Evolutionary conservation across 2,329 filamentous ascomycete genomes (phyloP).

Genomic region (Colletotrichum chrysophilum): DNA sequence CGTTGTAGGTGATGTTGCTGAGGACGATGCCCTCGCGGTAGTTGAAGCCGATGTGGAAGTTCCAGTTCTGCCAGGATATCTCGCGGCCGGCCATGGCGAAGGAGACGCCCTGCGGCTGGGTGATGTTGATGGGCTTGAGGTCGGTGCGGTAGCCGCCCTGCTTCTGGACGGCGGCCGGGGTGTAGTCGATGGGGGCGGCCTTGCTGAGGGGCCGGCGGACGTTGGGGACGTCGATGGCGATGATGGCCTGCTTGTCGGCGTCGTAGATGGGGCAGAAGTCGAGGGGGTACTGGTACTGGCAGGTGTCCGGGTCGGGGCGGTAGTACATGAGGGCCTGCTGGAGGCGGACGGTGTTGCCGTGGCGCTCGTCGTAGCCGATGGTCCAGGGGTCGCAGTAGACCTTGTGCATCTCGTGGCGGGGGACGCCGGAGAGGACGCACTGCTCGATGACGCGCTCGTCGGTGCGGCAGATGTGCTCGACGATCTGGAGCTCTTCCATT

Average conservation of each 20-base stretch:
- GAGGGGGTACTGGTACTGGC: slow-evolving; percentile 88
- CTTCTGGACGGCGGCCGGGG: slow-evolving; percentile 73
- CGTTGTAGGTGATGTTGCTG: slow-evolving; percentile 88
- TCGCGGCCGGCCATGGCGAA: slow-evolving; percentile 78
- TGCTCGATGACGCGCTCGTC: slow-evolving; percentile 91
- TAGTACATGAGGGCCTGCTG: slow-evolving; percentile 98
- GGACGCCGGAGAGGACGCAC: slow-evolving; percentile 82
- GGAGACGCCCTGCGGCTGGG: slow-evolving; percentile 86
- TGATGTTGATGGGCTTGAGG: slow-evolving; percentile 86
- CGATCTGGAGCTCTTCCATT: slow-evolving; percentile 85
- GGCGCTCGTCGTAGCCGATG: slow-evolving; percentile 91
- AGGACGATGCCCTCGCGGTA: slow-evolving; percentile 91
- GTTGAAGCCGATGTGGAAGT: slow-evolving; percentile 92
- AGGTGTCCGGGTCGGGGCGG: slow-evolving; percentile 82
- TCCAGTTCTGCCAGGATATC: slow-evolving; percentile 93
- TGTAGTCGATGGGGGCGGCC: slow-evolving; percentile 79
- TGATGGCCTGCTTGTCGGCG: slow-evolving; percentile 76
- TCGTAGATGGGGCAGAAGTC: slow-evolving; percentile 96
- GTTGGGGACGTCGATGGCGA: slow-evolving; percentile 84
- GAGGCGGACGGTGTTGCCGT: slow-evolving; percentile 77
- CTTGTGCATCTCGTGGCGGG: slow-evolving; percentile 87
- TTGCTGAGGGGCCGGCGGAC: slow-evolving; percentile 77
- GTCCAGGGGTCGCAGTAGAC: slow-evolving; percentile 98
- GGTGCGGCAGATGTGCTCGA: slow-evolving; percentile 76
- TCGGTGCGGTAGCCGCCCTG: slow-evolving; percentile 79